Conservation (phyloP, 495 filamentous ascomycete species). For the Xylaria castorea region DNA sequence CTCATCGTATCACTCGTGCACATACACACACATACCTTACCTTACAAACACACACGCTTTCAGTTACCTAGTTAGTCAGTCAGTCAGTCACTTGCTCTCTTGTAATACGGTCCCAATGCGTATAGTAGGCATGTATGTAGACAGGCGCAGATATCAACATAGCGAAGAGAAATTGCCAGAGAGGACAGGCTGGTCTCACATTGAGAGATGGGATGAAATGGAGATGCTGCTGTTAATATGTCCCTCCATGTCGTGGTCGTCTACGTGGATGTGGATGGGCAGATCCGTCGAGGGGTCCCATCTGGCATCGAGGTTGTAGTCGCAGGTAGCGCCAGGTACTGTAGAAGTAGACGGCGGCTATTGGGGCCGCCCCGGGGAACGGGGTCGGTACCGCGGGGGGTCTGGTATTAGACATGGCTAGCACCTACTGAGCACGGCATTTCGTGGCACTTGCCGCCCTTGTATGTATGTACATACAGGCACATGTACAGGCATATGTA, state of each 20-base stretch:
- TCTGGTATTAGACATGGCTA: neutral
- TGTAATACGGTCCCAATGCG: neutral
- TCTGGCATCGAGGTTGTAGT: conserved; percentile 9
- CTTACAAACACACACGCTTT: neutral
- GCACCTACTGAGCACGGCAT: conserved; percentile 14
- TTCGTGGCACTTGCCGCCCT: conserved; percentile 25
- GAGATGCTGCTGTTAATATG: conserved; percentile 20
- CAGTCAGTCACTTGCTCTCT: neutral
- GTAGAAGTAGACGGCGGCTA: conserved; percentile 8
- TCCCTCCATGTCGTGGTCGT: neutral
- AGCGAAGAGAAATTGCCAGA: conserved; percentile 3
- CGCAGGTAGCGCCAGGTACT: neutral
- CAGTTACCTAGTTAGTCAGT: neutral
- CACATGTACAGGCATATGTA: neutral
- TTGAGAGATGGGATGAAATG: neutral
- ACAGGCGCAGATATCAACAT: neutral
- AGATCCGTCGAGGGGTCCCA: conserved; percentile 17
- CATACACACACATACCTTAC: neutral
- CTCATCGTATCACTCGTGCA: conserved; percentile 24
- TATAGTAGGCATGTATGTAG: neutral
- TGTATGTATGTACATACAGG: neutral
- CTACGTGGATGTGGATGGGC: neutral
- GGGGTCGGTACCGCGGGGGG: neutral
- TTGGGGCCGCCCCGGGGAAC: neutral
- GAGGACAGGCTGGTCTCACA: neutral